Evolutionary conservation across 495 filamentous ascomycete genomes (phyloP).

Genomic region (Aspergillus bridgeri): DNA sequence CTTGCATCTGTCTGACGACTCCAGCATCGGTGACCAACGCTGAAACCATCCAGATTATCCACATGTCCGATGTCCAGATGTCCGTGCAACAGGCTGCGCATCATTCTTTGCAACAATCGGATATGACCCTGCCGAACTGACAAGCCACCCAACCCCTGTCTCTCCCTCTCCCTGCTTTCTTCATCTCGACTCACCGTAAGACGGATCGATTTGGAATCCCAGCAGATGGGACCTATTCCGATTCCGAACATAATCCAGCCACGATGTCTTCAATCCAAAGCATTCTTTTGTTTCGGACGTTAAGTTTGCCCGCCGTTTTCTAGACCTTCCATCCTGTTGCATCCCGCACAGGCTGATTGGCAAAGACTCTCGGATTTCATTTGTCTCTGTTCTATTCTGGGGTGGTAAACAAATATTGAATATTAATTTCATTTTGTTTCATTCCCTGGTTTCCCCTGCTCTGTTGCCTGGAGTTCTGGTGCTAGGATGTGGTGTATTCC

Average conservation of each 20-base stretch:
- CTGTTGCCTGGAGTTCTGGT: background rate
- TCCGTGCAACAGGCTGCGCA: too few species aligned
- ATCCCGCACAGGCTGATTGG: background rate
- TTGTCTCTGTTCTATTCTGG: background rate
- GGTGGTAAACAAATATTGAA: background rate
- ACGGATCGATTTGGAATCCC: background rate
- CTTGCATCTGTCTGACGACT: background rate
- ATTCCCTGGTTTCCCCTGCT: background rate
- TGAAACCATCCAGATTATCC: background rate
- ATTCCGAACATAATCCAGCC: background rate
- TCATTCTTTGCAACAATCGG: background rate
- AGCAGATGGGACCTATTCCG: background rate
- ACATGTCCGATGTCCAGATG: too few species aligned
- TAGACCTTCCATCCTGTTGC: conserved; percentile 14
- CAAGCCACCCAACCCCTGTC: background rate
- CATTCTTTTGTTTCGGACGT: conserved; percentile 13
- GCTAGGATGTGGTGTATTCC: background rate
- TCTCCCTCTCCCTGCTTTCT: background rate
- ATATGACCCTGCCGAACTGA: background rate
- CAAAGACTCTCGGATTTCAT: background rate
- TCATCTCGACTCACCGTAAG: background rate
- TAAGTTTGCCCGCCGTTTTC: conserved; percentile 8
- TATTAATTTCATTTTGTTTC: too few species aligned
- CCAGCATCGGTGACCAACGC: background rate
- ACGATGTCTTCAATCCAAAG: background rate